These are phyloP conservation scores for Heliophila coronopifolia DNA, from an alignment of 441 rosid species.

Conservation along the genomic window DNA sequence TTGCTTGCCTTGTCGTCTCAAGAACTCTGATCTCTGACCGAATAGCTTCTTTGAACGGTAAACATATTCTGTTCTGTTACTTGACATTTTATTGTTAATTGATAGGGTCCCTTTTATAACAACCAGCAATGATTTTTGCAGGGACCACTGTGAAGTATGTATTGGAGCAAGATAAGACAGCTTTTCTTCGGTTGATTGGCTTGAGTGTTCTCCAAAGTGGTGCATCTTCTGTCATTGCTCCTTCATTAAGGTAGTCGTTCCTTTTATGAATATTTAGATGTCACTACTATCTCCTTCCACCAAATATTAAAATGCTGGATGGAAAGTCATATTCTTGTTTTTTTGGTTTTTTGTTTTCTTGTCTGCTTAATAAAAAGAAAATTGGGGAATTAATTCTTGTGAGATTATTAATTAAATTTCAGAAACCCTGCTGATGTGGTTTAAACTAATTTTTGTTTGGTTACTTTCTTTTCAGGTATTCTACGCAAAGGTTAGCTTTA, in stretches of 20 bases:
- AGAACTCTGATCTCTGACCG: constrained; percentile 96
- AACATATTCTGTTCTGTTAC: constrained; percentile 1
- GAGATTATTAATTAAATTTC: constrained; percentile 4
- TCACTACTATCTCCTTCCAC: background rate
- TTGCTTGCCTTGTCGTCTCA: constrained; percentile 80
- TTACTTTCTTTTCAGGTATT: constrained; percentile 47
- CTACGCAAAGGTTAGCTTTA: constrained; percentile 84
- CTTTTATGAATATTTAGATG: constrained; percentile 3
- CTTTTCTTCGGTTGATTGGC: constrained; percentile 81
- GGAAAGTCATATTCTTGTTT: background rate
- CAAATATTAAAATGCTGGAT: background rate
- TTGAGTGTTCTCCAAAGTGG: constrained; percentile 90
- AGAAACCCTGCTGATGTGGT: constrained; percentile 1
- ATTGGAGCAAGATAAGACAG: constrained; percentile 86
- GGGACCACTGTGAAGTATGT: constrained; percentile 97
- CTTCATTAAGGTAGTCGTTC: constrained; percentile 67
- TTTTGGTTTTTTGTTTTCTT: constrained; percentile 3
- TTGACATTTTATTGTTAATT: constrained; percentile 3
- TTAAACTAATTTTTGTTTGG: constrained; percentile 5
- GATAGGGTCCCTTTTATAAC: background rate
- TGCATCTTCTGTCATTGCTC: constrained; percentile 89
- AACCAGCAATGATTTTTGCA: constrained; percentile 29
- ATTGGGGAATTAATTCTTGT: background rate
- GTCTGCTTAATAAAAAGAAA: background rate
- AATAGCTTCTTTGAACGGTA: constrained; percentile 95